Conservation (phyloP, 495 filamentous ascomycete genomes). For the Corynascus novoguineensis region DNA sequence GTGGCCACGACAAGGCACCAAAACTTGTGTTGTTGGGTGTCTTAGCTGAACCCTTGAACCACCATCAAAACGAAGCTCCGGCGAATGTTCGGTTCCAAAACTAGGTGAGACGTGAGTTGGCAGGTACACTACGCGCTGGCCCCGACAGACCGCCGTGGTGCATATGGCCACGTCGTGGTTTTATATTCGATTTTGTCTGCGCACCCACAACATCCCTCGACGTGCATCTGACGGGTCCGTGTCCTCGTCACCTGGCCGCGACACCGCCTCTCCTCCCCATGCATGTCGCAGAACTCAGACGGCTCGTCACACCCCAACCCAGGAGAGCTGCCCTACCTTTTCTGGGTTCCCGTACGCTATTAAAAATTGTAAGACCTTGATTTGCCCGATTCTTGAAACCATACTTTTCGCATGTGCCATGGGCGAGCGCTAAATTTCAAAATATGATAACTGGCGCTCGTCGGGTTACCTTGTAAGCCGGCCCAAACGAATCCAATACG, state of each 20-base stretch:
- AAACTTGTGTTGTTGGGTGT: background rate
- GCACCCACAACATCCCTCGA: background rate
- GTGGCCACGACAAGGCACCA: background rate
- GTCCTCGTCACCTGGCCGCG: slow-evolving; percentile 19
- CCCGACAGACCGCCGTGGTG: background rate
- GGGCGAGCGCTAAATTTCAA: no score
- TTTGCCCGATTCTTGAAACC: no score
- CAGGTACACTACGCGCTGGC: background rate
- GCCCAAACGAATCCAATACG: no score
- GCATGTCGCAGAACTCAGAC: slow-evolving; percentile 15
- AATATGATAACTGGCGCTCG: no score
- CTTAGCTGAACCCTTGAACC: background rate
- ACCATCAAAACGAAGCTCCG: background rate
- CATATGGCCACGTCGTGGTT: slow-evolving; percentile 21
- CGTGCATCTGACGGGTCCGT: background rate
- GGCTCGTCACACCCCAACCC: slow-evolving; percentile 3
- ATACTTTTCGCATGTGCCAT: no score
- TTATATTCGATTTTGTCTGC: slow-evolving; percentile 6
- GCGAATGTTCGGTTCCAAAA: background rate
- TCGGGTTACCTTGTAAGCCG: no score
- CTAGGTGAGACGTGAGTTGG: slow-evolving; percentile 13
- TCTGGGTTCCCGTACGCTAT: no score
- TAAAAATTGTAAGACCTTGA: no score
- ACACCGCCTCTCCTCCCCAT: slow-evolving; percentile 23
- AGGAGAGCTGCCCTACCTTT: background rate